phyloP scores from a whole-genome alignment of 495 filamentous ascomycete species.

The Friedmanniomyces endolithicus region DNA sequence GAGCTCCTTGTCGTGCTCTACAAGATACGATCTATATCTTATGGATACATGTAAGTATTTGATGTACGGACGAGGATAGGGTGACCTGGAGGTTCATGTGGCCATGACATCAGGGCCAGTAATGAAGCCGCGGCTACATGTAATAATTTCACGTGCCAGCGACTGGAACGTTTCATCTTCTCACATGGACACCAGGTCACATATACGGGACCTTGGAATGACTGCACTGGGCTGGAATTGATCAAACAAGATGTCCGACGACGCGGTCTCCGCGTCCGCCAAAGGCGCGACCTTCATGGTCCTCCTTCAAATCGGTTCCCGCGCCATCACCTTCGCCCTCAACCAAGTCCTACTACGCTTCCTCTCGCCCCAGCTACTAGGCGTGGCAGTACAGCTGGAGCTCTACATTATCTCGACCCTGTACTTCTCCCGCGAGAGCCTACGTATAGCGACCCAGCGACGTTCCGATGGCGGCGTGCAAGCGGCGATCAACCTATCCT shows the following conservation, averaged over 20 bases:
- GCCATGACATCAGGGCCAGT: no score
- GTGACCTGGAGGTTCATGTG: no score
- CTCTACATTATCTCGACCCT: slow-evolving; percentile 77
- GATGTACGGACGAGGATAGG: no score
- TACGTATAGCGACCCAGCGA: slow-evolving; percentile 75
- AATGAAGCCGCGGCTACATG: no score
- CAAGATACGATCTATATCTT: no score
- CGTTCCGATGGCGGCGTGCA: slow-evolving; percentile 44
- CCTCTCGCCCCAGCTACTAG: slow-evolving; percentile 70
- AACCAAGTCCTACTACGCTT: slow-evolving; percentile 84
- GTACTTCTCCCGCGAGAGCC: slow-evolving; percentile 80
- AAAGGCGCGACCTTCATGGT: slow-evolving; percentile 75
- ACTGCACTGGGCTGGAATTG: background rate
- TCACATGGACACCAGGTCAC: no score
- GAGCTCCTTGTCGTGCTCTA: no score
- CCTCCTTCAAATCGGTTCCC: slow-evolving; percentile 68
- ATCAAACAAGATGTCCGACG: slow-evolving; percentile 10
- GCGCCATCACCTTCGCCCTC: slow-evolving; percentile 73
- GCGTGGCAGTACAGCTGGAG: slow-evolving; percentile 78
- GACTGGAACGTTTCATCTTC: no score
- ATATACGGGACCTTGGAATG: background rate
- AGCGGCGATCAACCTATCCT: slow-evolving; percentile 75
- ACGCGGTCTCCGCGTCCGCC: slow-evolving; percentile 40
- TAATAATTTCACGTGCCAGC: no score
- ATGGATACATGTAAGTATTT: no score